Evolutionary conservation across 1,139 yeast genomes (phyloP), one percentile per base, ranked within the genome.

Genomic region (Nakaseomyces bracarensis): DNA sequence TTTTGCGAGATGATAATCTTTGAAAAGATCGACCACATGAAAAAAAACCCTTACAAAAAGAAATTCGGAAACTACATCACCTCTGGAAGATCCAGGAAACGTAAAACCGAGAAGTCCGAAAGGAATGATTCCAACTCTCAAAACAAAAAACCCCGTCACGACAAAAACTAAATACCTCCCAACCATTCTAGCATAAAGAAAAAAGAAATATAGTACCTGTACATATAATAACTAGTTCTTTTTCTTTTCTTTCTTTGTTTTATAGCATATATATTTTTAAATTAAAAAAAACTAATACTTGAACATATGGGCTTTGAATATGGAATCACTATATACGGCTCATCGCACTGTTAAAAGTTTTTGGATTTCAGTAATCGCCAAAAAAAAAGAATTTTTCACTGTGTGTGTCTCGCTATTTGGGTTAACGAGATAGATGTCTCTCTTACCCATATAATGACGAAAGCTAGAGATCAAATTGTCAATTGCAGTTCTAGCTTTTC

Each of bases 1-100:
- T 61, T 80, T 50, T 72, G 81, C 37, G 91, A 82, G 54, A 71
- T 75, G 56, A 68, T 80, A 45, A 80, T 82, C 37, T 74, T 75
- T 49, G 81, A 78, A 51, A 81, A 79, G 58, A 64, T 80, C 45
- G 67, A 67, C 34, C 40, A 56, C 27, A 37, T 60, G 44, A 57
- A 54, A 46, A 49, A 48, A 38, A 58, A 58, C 41, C 61, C 63
- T 6, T 59, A 58, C 47, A 22, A 18, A 10, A 36, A 23, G 22
- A 25, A 36, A 18, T 36, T 4, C 15, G 23, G 34, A 5, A 14
- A 30, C 9, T 30, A 30, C 11, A 30, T 30, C 5, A 30, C 21
- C 10, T 18, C 21, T n/a, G n/a, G n/a, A 2, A 18, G 11, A 19
- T 15, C 22, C n/a, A 30, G 18, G 30, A 30, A 30, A 8, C 2